A percentile compares a stretch with the other conserved stretches of the same genome.
These are phyloP conservation scores for Panicum virgatum DNA, from an alignment of 202 grass and related monocot species.

Conservation along the genomic window DNA sequence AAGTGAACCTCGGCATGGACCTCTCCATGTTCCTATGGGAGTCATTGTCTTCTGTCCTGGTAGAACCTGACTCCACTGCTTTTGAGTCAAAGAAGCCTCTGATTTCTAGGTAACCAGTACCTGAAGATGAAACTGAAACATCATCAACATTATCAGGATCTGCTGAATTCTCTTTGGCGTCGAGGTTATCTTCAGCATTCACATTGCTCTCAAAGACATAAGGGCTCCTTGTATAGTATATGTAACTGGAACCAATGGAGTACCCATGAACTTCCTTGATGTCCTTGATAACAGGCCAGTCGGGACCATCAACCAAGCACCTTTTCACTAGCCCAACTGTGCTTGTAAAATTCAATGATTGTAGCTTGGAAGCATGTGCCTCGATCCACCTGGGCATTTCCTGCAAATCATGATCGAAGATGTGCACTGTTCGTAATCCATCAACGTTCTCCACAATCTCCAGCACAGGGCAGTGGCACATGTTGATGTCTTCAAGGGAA, in stretches of 20 bases:
- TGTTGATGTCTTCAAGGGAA: constrained; percentile 64
- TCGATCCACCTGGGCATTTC: constrained; percentile 65
- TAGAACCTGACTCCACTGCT: background rate
- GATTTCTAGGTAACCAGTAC: constrained; percentile 20
- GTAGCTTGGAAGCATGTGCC: constrained; percentile 40
- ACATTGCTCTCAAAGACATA: constrained; percentile 60
- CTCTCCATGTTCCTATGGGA: background rate
- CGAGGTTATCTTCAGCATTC: constrained; percentile 5
- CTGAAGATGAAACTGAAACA: constrained; percentile 39
- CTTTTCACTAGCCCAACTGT: constrained; percentile 45
- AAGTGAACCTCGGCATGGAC: background rate
- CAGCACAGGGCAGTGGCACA: constrained; percentile 56
- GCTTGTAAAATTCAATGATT: constrained; percentile 50
- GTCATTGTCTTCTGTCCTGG: constrained; percentile 16
- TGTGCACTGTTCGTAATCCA: constrained; percentile 47
- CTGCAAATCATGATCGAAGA: constrained; percentile 64
- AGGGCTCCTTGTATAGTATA: constrained; percentile 62
- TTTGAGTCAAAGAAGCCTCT: constrained; percentile 45
- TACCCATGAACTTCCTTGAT: constrained; percentile 56
- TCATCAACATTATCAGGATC: constrained; percentile 32
- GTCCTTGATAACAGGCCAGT: constrained; percentile 64
- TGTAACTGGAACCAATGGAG: constrained; percentile 51
- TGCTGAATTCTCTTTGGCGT: constrained; percentile 3
- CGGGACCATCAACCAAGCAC: constrained; percentile 51
- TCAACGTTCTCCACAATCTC: constrained; percentile 42